A percentile compares a stretch with the other conserved stretches of the same genome.
phyloP scores from a whole-genome alignment of 257 asterid species.

The Hygrophila difformis region DNA sequence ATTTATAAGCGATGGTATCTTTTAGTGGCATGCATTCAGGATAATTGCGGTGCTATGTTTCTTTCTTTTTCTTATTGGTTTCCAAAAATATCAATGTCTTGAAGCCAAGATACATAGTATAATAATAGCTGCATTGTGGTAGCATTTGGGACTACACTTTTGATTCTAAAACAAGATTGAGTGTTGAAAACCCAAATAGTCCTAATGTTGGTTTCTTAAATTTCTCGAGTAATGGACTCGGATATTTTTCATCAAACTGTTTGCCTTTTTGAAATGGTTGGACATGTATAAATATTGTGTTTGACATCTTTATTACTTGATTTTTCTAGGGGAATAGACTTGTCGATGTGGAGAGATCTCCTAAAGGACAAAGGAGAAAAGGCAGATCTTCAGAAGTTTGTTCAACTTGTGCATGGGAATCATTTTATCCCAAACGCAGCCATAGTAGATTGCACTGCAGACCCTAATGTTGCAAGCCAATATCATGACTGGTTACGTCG shows the following conservation, averaged over 20 bases:
- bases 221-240: too few species aligned
- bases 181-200: neutral
- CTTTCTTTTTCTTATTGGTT: too few species aligned
- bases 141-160: neutral
- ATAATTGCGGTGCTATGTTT: too few species aligned
- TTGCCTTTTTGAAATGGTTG: neutral
- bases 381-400: conserved; percentile 82
- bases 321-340: conserved; percentile 75
- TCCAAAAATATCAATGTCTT: neutral
- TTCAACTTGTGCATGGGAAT: conserved; percentile 80
- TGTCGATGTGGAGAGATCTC: conserved; percentile 79
- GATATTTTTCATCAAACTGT: too few species aligned
- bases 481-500: conserved; percentile 86
- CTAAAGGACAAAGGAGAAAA: conserved; percentile 52
- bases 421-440: conserved; percentile 90
- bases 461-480: conserved; percentile 64
- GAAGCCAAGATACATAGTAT: too few species aligned
- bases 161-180: neutral
- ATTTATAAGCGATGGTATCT: neutral
- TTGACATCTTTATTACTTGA: conserved; percentile 2
- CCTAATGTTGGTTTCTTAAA: neutral
- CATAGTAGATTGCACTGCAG: conserved; percentile 95
- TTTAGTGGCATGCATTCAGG: neutral
- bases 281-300: neutral
- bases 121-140: neutral